phyloP scores from a whole-genome alignment of 2,329 filamentous ascomycete species.

The Aspergillus fumigatus region DNA sequence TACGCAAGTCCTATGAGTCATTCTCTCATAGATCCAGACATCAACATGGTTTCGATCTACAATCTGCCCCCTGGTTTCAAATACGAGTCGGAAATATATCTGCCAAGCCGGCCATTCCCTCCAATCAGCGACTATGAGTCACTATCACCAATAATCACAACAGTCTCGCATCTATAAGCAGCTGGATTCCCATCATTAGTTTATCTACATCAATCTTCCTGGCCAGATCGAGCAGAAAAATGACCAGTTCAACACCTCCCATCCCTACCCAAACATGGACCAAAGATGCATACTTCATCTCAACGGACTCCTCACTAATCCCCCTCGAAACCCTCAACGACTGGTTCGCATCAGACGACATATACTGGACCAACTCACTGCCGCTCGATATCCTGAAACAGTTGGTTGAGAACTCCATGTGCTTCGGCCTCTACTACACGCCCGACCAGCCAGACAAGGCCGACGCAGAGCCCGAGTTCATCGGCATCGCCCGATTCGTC shows the following conservation, averaged over 20 bases:
- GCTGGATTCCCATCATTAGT: background rate
- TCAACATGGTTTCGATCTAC: too few species aligned
- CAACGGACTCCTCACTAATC: constrained; percentile 55
- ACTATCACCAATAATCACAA: background rate
- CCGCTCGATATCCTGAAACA: constrained; percentile 47
- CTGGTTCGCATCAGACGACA: constrained; percentile 52
- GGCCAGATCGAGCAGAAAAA: too few species aligned
- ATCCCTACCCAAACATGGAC: constrained; percentile 7
- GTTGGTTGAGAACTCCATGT: constrained; percentile 56
- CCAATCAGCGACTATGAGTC: background rate
- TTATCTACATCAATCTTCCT: too few species aligned
- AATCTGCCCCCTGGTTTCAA: background rate
- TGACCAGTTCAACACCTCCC: constrained; percentile 1
- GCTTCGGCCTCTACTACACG: constrained; percentile 52
- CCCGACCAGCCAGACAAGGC: constrained; percentile 6
- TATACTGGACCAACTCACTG: constrained; percentile 58
- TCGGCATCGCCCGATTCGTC: constrained; percentile 60
- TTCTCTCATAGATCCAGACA: too few species aligned
- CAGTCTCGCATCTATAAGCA: background rate
- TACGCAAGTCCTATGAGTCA: background rate
- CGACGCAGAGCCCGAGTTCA: constrained; percentile 29
- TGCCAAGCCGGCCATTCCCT: background rate
- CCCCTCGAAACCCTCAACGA: constrained; percentile 52
- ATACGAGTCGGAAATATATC: background rate
- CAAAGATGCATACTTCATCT: constrained; percentile 39